Percentiles rank a stretch among this genome's conserved stretches.
phyloP scores from a whole-genome alignment of 1,284 basidiomycete species.

The Porphyrellus sp. region DNA sequence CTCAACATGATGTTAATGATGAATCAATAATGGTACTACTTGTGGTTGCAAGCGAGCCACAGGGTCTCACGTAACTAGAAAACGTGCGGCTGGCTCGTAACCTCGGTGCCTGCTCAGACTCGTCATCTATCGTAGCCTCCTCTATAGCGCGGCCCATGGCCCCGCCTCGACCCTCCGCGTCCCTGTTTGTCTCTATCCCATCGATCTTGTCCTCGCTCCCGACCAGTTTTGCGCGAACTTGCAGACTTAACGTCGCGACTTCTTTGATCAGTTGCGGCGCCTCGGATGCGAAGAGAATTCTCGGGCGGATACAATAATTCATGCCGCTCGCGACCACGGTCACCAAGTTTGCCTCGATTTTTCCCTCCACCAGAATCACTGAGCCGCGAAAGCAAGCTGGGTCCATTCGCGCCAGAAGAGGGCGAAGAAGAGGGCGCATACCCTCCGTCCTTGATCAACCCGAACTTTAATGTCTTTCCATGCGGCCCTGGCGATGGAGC shows the following conservation, averaged over 20 bases:
- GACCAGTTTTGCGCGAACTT: constrained; percentile 13
- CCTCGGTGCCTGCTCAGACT: not conserved
- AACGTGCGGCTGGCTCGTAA: constrained; percentile 1
- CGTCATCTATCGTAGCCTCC: constrained; percentile 51
- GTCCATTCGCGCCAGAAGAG: constrained; percentile 5
- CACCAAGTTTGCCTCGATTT: constrained; percentile 8
- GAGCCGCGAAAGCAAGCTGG: constrained; percentile 33
- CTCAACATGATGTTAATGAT: constrained; percentile 28
- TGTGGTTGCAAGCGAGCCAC: constrained; percentile 12
- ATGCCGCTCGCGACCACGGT: constrained; percentile 8
- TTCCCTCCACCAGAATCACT: constrained; percentile 18
- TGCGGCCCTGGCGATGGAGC: constrained; percentile 7
- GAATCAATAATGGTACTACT: too few species aligned
- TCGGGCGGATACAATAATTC: constrained; percentile 11
- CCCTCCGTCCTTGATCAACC: constrained; percentile 29
- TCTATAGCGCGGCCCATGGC: constrained; percentile 39
- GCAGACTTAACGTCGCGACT: constrained; percentile 16
- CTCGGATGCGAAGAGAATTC: constrained; percentile 28
- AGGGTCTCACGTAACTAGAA: not conserved
- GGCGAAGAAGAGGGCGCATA: constrained; percentile 12
- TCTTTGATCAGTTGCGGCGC: constrained; percentile 27
- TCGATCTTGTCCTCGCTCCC: constrained; percentile 22
- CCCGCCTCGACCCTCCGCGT: constrained; percentile 16
- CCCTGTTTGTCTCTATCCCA: constrained; percentile 25
- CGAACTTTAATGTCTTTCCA: constrained; percentile 41